These are phyloP conservation scores for Gilbertella persicaria DNA, from an alignment of 371 early-diverging fungal genomes.

Conservation along the genomic window DNA sequence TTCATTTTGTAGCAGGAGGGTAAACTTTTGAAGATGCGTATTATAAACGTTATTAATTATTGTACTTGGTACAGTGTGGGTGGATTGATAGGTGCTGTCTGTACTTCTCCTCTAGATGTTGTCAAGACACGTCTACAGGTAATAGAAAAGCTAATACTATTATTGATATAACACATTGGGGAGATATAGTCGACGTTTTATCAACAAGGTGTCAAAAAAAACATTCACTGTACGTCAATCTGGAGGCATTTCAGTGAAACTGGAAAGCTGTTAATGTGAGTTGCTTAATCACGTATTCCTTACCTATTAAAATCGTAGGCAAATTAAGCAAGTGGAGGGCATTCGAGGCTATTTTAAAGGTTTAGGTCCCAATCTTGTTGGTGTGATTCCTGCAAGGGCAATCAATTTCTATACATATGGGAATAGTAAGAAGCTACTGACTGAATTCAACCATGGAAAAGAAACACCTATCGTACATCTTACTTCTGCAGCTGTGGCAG, in stretches of 20 bases:
- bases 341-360: constrained; percentile 90
- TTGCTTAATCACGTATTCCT: background rate
- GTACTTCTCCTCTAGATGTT: constrained; percentile 90
- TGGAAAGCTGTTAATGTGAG: constrained; percentile 54
- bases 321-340: constrained; percentile 81
- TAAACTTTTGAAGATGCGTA: constrained; percentile 16
- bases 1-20: constrained; percentile 84
- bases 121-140: constrained; percentile 89
- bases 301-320: constrained; percentile 31
- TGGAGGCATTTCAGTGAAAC: constrained; percentile 56
- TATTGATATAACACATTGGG: background rate
- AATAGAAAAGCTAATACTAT: constrained; percentile 4
- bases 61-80: constrained; percentile 59
- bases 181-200: constrained; percentile 27
- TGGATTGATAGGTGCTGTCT: constrained; percentile 77
- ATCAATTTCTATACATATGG: constrained; percentile 92
- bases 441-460: constrained; percentile 69
- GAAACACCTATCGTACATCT: constrained; percentile 86
- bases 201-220: constrained; percentile 20
- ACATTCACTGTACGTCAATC: constrained; percentile 15
- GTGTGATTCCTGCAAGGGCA: constrained; percentile 92
- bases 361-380: constrained; percentile 89
- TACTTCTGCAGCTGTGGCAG: constrained; percentile 83
- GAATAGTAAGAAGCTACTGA: constrained; percentile 79
- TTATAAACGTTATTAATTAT: background rate